Conservation (phyloP, 2,329 filamentous ascomycete genomes). For the Hymenoscyphus repandus region DNA sequence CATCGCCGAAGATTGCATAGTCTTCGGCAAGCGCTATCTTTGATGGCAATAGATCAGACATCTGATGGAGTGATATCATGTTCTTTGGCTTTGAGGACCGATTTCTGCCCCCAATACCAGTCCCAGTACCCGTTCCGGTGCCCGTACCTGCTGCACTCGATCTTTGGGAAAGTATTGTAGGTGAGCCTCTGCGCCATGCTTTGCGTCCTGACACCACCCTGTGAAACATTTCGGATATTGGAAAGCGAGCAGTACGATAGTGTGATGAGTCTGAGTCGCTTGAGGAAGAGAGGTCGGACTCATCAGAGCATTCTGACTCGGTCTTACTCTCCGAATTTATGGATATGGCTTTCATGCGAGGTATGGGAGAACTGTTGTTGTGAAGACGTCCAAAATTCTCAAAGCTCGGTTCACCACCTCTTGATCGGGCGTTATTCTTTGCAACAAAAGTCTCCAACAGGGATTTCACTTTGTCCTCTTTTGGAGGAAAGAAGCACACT, state of each 20-base stretch:
- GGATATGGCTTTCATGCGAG: conserved; percentile 33
- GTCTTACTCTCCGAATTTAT: conserved; percentile 32
- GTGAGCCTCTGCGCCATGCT: conserved; percentile 24
- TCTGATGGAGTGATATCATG: conserved; percentile 66
- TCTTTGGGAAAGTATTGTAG: conserved; percentile 30
- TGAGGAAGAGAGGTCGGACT: conserved; percentile 27
- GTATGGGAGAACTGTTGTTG: conserved; percentile 41
- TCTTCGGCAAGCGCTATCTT: conserved; percentile 70
- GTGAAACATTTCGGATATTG: conserved; percentile 27
- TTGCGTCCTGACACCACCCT: conserved; percentile 20
- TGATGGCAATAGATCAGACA: conserved; percentile 69
- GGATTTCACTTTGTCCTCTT: conserved; percentile 49
- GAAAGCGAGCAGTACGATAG: conserved; percentile 27
- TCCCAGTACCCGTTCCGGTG: conserved; percentile 54
- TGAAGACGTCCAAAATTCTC: conserved; percentile 59
- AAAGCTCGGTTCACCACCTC: conserved; percentile 49
- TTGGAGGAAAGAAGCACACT: conserved; percentile 64
- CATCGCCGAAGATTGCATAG: conserved; percentile 80
- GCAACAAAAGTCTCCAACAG: conserved; percentile 42
- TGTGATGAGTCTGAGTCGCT: conserved; percentile 32
- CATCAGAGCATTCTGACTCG: conserved; percentile 34
- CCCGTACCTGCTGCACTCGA: conserved; percentile 36
- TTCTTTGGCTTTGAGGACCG: conserved; percentile 50
- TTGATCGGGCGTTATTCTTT: conserved; percentile 42
- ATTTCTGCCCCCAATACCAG: conserved; percentile 37